Percentiles rank a stretch among this genome's conserved stretches.
Conservation (phyloP, 371 early-diverging fungal genomes). For the Amoeboaphelidium protococcarum region DNA sequence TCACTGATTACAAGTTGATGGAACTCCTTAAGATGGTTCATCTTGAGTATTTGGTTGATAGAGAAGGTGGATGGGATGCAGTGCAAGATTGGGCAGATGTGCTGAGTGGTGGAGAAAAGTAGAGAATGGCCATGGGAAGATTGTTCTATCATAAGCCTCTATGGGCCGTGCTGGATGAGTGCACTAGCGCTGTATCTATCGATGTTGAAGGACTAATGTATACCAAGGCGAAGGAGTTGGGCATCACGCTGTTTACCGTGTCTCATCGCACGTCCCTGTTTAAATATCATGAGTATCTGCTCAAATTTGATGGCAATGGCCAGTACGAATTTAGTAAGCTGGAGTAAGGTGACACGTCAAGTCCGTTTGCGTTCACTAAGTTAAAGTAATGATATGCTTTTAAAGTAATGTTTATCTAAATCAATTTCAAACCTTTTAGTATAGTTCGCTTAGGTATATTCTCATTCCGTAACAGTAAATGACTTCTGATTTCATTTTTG, state of each 20-base stretch:
- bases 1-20: slow-evolving; percentile 38
- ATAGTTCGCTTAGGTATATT: too few relatives aligned
- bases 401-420: too few relatives aligned
- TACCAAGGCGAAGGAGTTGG: slow-evolving; percentile 49
- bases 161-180: slow-evolving; percentile 54
- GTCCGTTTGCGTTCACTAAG: not conserved
- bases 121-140: slow-evolving; percentile 29
- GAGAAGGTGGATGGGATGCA: slow-evolving; percentile 70
- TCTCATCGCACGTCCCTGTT: slow-evolving; percentile 63
- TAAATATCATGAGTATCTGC: slow-evolving; percentile 52
- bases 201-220: slow-evolving; percentile 78
- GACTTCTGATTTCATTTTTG: too few relatives aligned
- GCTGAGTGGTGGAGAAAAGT: slow-evolving; percentile 72
- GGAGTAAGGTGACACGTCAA: slow-evolving; percentile 17
- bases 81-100: slow-evolving; percentile 73
- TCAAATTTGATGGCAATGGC: slow-evolving; percentile 54
- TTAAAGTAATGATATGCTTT: too few relatives aligned
- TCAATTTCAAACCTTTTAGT: too few relatives aligned
- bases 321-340: slow-evolving; percentile 49
- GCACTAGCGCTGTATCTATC: slow-evolving; percentile 56
- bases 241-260: slow-evolving; percentile 59
- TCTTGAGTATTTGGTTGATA: slow-evolving; percentile 19
- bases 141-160: slow-evolving; percentile 58
- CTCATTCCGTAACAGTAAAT: too few relatives aligned
- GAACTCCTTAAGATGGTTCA: slow-evolving; percentile 1